Conservation (phyloP, 2,329 filamentous ascomycete species). For the Penicillium vulpinum region DNA sequence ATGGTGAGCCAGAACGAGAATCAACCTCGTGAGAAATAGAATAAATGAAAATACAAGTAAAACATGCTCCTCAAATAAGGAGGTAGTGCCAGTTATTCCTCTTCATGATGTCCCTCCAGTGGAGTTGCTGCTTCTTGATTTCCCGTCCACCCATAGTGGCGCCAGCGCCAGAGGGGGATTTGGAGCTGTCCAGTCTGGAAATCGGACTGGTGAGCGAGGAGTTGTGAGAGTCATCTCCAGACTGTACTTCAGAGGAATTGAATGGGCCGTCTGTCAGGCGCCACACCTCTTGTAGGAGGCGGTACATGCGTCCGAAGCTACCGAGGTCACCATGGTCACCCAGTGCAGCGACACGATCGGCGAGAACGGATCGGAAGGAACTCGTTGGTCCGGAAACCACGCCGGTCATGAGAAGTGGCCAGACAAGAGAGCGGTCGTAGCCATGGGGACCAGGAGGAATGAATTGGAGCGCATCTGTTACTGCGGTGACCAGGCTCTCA, state of each 20-base stretch:
- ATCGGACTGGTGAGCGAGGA: background rate
- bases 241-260: background rate
- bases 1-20: background rate
- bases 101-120: slow-evolving; percentile 94
- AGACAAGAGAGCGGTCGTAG: slow-evolving; percentile 86
- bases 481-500: slow-evolving; percentile 72
- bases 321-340: slow-evolving; percentile 76
- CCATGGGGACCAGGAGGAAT: slow-evolving; percentile 80
- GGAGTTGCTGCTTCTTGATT: slow-evolving; percentile 62
- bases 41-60: background rate
- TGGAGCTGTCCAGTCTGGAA: background rate
- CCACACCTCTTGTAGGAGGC: slow-evolving; percentile 83
- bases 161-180: background rate
- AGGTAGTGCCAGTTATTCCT: slow-evolving; percentile 90
- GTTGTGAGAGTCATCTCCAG: slow-evolving; percentile 6
- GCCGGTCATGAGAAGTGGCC: slow-evolving; percentile 88
- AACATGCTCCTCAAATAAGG: slow-evolving; percentile 63
- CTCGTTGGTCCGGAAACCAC: slow-evolving; percentile 72
- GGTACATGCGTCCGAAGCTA: slow-evolving; percentile 79
- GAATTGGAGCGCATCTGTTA: slow-evolving; percentile 68
- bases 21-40: background rate
- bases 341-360: slow-evolving; percentile 70
- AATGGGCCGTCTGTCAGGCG: slow-evolving; percentile 63
- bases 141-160: slow-evolving; percentile 13
- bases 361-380: slow-evolving; percentile 74